Percentiles rank a stretch among this genome's conserved stretches.
These are phyloP conservation scores for Rusavskia elegans DNA, from an alignment of 495 filamentous ascomycete species.

Conservation along the genomic window DNA sequence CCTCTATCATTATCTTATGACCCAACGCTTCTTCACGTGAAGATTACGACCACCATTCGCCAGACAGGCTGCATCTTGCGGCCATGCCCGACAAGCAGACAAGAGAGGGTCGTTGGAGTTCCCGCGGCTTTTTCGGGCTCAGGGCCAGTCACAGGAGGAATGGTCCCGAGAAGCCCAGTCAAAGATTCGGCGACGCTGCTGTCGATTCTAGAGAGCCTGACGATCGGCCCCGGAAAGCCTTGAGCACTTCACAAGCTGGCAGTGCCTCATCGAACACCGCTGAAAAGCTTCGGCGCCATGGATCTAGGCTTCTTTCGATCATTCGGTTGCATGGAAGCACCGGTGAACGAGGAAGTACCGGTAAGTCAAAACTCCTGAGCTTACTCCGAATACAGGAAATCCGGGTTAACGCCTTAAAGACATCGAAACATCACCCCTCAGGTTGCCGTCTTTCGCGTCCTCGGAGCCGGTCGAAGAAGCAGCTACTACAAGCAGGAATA, in stretches of 20 bases:
- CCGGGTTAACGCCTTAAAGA: neutral
- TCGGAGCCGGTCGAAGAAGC: neutral
- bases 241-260: conserved; percentile 5
- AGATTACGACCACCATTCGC: neutral
- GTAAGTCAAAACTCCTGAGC: neutral
- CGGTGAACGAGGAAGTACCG: conserved; percentile 5
- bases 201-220: neutral
- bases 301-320: conserved; percentile 24
- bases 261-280: conserved; percentile 1
- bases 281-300: conserved; percentile 17
- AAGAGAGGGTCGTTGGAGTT: conserved; percentile 14
- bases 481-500: neutral
- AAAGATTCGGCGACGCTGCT: neutral
- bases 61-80: neutral
- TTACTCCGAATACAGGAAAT: neutral
- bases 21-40: too few species aligned
- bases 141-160: conserved; percentile 5
- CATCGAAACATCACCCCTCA: neutral
- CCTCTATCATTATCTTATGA: too few species aligned
- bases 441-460: neutral
- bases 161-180: neutral
- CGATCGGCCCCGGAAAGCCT: neutral
- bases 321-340: conserved; percentile 17
- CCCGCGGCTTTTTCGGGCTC: conserved; percentile 7
- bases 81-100: conserved; percentile 5